Conservation (phyloP, 129 eudicot genomes). For the Cynara cardunculus region DNA sequence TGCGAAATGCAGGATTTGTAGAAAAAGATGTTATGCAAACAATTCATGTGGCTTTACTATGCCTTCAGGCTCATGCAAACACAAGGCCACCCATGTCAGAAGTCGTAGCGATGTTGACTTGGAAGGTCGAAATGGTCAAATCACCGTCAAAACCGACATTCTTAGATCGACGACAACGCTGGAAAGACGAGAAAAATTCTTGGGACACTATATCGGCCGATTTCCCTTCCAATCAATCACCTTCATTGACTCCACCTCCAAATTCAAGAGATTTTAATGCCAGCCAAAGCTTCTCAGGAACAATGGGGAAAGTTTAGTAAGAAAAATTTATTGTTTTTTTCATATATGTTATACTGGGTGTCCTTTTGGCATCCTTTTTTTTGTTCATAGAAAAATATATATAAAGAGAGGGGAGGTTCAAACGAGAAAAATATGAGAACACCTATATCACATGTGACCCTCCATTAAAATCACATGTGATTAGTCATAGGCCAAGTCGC, state of each 20-base stretch:
- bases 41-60: slow-evolving; percentile 56
- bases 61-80: slow-evolving; percentile 69
- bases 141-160: slow-evolving; percentile 61
- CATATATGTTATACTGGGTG: neutral
- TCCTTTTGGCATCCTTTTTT: neutral
- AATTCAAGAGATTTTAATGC: slow-evolving; percentile 36
- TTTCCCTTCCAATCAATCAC: slow-evolving; percentile 53
- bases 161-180: slow-evolving; percentile 41
- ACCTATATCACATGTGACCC: neutral
- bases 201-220: slow-evolving; percentile 66
- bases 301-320: slow-evolving; percentile 17
- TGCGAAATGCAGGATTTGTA: slow-evolving; percentile 45
- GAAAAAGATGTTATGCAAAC: slow-evolving; percentile 65
- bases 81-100: slow-evolving; percentile 77
- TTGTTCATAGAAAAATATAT: slow-evolving; percentile 3
- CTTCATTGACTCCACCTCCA: slow-evolving; percentile 43
- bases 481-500: neutral
- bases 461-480: neutral
- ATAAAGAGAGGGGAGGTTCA: neutral
- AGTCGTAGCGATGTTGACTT: slow-evolving; percentile 67
- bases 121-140: slow-evolving; percentile 42
- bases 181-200: slow-evolving; percentile 43
- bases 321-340: neutral
- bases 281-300: slow-evolving; percentile 36
- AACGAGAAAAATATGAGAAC: neutral